Base-by-base conservation (phyloP, 169 alveolate genomes). In the Plasmodium chabaudi region DNA sequence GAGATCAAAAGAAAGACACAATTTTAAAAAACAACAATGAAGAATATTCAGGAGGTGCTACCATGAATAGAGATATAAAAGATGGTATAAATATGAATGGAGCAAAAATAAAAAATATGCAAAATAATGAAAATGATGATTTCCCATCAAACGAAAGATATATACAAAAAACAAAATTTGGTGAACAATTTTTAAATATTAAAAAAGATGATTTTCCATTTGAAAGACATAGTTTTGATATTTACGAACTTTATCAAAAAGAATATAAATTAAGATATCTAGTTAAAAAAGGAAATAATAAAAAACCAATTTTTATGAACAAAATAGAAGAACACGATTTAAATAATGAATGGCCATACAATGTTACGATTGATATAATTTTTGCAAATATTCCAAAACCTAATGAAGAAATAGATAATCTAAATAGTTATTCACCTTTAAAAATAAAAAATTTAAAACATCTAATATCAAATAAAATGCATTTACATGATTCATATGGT, bases 401-500 rank as follows among this genome's bases (percentile, higher is more conserved):
- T 9, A 64, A 75, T 6, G 61, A 55, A 44, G 88, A 75, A 53
- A 21, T 55, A 5, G 88, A 75, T 12, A 75, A 75, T 75, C 46
- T 47, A 0, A 61, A 61, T 10, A 21, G 15, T 19, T 61, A 63
- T 4, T 61, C 75, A 21, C 88, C 88, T 1, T 25, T 75, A 25
- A 75, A 75, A 55, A 61, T 75, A n/a, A 75, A 75, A 44, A 75
- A 61, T 23, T 60, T 75, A 55, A 75, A 75, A 19, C 88, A 75
- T 61, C 23, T 75, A 5, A 61, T 75, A 47, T 72, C 88, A 0
- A 75, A 75, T 19, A 75, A 75, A 15, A 75, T 75, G 88, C 88
- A 75, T 47, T 17, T 75, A 10, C 23, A 57, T 25, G 56, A 64
- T 72, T 34, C 25, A 1, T 55, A 72, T 0, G 51, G 10, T 61